Conservation (phyloP, 441 rosid species). For the Erysimum pusillum region DNA sequence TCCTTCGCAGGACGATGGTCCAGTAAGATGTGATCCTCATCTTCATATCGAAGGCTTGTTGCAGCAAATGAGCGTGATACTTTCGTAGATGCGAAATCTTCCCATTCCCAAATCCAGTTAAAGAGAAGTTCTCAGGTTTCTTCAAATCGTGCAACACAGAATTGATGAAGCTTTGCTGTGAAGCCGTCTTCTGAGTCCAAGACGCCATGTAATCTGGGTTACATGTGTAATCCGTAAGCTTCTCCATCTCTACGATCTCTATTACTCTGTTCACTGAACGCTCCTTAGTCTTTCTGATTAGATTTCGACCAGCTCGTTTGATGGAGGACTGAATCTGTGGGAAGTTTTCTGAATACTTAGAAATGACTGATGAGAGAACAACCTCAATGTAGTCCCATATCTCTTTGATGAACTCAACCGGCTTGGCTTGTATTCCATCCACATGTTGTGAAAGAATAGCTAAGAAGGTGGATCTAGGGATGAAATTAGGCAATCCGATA, state of each 20-base stretch:
- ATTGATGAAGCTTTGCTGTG: slow-evolving; percentile 24
- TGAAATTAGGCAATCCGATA: slow-evolving; percentile 34
- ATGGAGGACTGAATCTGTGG: slow-evolving; percentile 40
- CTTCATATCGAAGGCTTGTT: slow-evolving; percentile 55
- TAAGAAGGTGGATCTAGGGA: slow-evolving; percentile 9
- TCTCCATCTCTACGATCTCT: slow-evolving; percentile 52
- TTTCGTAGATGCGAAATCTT: slow-evolving; percentile 7
- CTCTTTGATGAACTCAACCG: not conserved
- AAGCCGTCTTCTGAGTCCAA: not conserved
- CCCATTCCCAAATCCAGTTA: slow-evolving; percentile 38
- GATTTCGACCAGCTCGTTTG: slow-evolving; percentile 34
- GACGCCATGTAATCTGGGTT: slow-evolving; percentile 47
- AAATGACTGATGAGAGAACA: not conserved
- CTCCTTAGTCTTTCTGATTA: slow-evolving; percentile 8
- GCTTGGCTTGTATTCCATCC: not conserved
- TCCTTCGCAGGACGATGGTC: slow-evolving; percentile 49
- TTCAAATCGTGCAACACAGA: not conserved
- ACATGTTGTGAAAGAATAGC: slow-evolving; percentile 5
- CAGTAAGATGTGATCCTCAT: slow-evolving; percentile 46
- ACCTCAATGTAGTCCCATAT: slow-evolving; percentile 27
- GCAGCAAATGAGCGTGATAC: slow-evolving; percentile 4
- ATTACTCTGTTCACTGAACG: slow-evolving; percentile 33
- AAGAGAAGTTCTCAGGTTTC: rapidly evolving
- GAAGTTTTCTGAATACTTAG: slow-evolving; percentile 23
- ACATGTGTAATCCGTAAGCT: slow-evolving; percentile 52